Evolutionary conservation across 805 yeast genomes (phyloP), one percentile per base, ranked within the genome.

Genomic region (Teunomyces pallodes): DNA sequence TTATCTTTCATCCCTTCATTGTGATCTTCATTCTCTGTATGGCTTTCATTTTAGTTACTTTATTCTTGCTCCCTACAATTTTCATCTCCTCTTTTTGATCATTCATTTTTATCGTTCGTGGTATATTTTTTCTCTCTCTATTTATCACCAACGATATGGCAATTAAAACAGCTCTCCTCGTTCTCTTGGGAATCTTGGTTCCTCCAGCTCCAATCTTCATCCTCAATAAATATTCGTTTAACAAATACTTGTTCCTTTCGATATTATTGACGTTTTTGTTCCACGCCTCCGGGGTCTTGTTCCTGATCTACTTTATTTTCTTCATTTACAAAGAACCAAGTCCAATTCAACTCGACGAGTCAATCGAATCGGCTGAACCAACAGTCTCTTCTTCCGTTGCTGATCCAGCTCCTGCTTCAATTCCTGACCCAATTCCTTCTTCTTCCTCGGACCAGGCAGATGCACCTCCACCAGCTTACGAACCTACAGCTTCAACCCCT

Each of bases 121-220:
- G n/a, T 31, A 16, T 31, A n/a, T n/a, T 31, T 31, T n/a, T 31
- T 9, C 9, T 12, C 16, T 31, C 7, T 9, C 14, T 31, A 8
- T 4, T 6, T n/a, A 20, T 20, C 24, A 20, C 24, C 6, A 20
- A 20, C 24, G 24, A 20, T 4, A 20, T 32, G 35, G 36, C 36
- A 9, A 47, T 55, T 24, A 64, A 67, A 46, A 59, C 49, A 45
- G 39, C 60, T 27, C 49, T 69, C 38, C 54, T 71, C 47, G 62
- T 59, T n/a, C 38, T 69, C 12, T 51, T 69, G 51, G 71, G 66
- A 17, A 41, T 70, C 16, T 51, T 70, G 8, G 46, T 72, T 29
- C 76, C 77, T 12, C 76, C 77, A 2, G 59, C 69, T 45, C 74
- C 76, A 1, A 56, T 72, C 26, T 65, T 64, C 43, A 53, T 72